phyloP scores from a whole-genome alignment of 2,329 filamentous ascomycete species.

The Claviceps sp. region DNA sequence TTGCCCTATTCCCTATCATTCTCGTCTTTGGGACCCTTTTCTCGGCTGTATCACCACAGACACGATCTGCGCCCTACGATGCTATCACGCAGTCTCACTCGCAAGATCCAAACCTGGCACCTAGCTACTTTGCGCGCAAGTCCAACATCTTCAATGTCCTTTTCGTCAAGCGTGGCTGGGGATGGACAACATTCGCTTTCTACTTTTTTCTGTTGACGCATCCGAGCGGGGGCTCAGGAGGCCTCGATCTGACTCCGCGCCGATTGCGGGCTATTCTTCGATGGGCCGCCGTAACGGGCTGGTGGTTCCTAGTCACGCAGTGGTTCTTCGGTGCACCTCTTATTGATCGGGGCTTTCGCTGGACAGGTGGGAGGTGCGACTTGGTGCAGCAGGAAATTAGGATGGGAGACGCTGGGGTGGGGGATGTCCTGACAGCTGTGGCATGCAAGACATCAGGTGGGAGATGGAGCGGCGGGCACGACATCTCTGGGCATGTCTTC shows the following conservation, averaged over 20 bases:
- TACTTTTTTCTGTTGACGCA: slow-evolving; percentile 56
- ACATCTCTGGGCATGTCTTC: slow-evolving; percentile 93
- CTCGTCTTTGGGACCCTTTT: slow-evolving; percentile 74
- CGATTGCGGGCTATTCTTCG: slow-evolving; percentile 46
- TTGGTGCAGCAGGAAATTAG: slow-evolving; percentile 34
- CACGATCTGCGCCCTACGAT: slow-evolving; percentile 51
- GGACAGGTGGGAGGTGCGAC: slow-evolving; percentile 77
- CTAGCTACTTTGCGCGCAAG: slow-evolving; percentile 88
- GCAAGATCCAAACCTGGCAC: slow-evolving; percentile 39
- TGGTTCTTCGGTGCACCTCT: slow-evolving; percentile 91
- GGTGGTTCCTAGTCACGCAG: slow-evolving; percentile 83
- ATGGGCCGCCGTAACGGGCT: slow-evolving; percentile 58
- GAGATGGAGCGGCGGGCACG: slow-evolving; percentile 82
- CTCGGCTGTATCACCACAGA: slow-evolving; percentile 61
- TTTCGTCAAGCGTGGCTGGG: slow-evolving; percentile 94
- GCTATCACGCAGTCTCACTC: slow-evolving; percentile 48
- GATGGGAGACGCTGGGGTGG: slow-evolving; percentile 31
- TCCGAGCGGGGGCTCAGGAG: slow-evolving; percentile 30
- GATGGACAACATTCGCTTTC: slow-evolving; percentile 73
- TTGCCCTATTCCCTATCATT: slow-evolving; percentile 61
- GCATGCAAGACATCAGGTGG: slow-evolving; percentile 77
- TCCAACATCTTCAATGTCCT: slow-evolving; percentile 81
- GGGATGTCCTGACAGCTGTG: slow-evolving; percentile 52
- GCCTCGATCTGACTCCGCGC: slow-evolving; percentile 18
- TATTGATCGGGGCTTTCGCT: slow-evolving; percentile 79